These are phyloP conservation scores for Bonia amplexicaulis DNA, from an alignment of 176 grass and related monocot genomes.

Conservation along the genomic window DNA sequence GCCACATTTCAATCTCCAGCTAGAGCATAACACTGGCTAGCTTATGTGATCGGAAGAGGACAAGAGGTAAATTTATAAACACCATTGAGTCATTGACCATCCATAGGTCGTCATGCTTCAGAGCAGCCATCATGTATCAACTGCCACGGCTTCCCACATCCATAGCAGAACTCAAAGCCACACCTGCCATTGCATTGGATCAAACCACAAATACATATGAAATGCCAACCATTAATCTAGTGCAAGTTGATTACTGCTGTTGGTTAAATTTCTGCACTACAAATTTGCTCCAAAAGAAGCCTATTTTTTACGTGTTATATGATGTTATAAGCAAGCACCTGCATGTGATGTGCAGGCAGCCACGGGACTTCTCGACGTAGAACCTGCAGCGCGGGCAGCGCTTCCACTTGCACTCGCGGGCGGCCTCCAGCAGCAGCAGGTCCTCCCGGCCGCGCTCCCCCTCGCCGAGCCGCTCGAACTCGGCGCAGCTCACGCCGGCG, in stretches of 20 bases:
- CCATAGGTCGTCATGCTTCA: not conserved
- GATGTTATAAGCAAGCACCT: conserved; percentile 27
- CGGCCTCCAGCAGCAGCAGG: conserved; percentile 53
- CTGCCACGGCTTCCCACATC: conserved; percentile 40
- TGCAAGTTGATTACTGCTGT: not conserved
- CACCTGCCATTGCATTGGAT: conserved; percentile 36
- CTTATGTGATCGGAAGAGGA: not conserved
- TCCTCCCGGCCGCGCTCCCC: conserved; percentile 51
- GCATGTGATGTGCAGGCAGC: conserved; percentile 75
- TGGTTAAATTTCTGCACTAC: too few species aligned
- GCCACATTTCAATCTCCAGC: too few species aligned
- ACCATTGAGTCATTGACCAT: too few species aligned
- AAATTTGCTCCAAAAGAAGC: too few species aligned
- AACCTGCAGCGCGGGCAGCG: conserved; percentile 64
- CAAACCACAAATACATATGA: not conserved
- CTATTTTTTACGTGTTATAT: too few species aligned
- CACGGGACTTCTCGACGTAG: conserved; percentile 51
- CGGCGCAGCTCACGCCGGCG: conserved; percentile 41
- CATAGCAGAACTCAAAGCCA: conserved; percentile 61
- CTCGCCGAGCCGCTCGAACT: conserved; percentile 32
- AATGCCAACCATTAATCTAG: too few species aligned
- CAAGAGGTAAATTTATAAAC: too few species aligned
- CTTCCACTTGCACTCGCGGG: conserved; percentile 54
- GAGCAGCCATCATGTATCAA: conserved; percentile 30
- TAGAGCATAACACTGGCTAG: not conserved